phyloP scores from a whole-genome alignment of 2,329 filamentous ascomycete species.

The Podosphaera leucotricha region DNA sequence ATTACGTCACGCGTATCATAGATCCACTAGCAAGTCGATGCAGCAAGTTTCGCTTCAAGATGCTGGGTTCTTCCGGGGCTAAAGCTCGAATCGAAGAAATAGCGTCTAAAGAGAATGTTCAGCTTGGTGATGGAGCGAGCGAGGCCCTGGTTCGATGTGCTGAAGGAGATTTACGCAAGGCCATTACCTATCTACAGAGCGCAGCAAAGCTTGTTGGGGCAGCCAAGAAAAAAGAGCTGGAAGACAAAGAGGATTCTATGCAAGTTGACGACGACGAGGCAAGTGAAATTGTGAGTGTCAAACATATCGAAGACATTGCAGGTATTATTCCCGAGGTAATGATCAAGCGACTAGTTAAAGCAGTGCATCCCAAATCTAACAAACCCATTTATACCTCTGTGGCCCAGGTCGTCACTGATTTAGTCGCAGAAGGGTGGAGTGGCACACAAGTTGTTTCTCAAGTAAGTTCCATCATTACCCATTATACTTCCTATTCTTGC shows the following conservation, averaged over 20 bases:
- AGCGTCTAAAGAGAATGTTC: conserved; percentile 53
- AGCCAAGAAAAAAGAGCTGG: conserved; percentile 20
- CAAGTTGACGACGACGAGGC: conserved; percentile 12
- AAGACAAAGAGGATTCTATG: conserved; percentile 20
- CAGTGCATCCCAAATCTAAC: conserved; percentile 48
- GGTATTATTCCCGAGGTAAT: conserved; percentile 67
- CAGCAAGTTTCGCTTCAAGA: conserved; percentile 96
- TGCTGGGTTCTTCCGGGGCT: conserved; percentile 68
- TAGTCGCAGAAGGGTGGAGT: conserved; percentile 94
- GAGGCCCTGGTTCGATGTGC: conserved; percentile 69
- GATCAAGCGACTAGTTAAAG: conserved; percentile 44
- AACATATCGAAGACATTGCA: conserved; percentile 79
- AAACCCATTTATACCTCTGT: conserved; percentile 48
- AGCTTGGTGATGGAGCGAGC: conserved; percentile 52
- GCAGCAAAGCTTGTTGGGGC: conserved; percentile 73
- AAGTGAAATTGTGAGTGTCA: conserved; percentile 50
- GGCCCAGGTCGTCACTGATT: conserved; percentile 59
- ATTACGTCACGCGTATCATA: conserved; percentile 96
- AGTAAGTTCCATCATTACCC: conserved; percentile 22
- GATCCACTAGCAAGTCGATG: conserved; percentile 84
- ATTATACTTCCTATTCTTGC: not conserved
- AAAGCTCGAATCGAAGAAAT: conserved; percentile 61
- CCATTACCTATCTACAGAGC: conserved; percentile 88
- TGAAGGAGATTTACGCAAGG: conserved; percentile 85
- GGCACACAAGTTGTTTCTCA: conserved; percentile 69